Conservation (phyloP, 306 rosid genomes). For the Cucumis sativus region Cucumber_9930_V3 NC_026655.2:25693001-25693500, state of each 20-base stretch:
- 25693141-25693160: neutral
- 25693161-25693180: neutral
- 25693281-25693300: slow-evolving; percentile 44
- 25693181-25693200: neutral
- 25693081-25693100: slow-evolving; percentile 61
- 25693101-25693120: slow-evolving; percentile 68
- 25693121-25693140: slow-evolving; percentile 97
- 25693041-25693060: slow-evolving; percentile 78
- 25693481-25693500: slow-evolving; percentile 75
- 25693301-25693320: slow-evolving; percentile 68
- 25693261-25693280: slow-evolving; percentile 74
- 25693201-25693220: neutral
- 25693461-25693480: slow-evolving; percentile 71
- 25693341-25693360: slow-evolving; percentile 61
- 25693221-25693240: neutral
- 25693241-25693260: slow-evolving; percentile 23
- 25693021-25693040: slow-evolving; percentile 66
- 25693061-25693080: slow-evolving; percentile 89
- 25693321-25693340: slow-evolving; percentile 60
- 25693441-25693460: slow-evolving; percentile 46
- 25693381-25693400: slow-evolving; percentile 1
- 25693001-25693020: slow-evolving; percentile 1
- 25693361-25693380: slow-evolving; percentile 71
- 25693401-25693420: neutral
- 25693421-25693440: neutral